Evolutionary conservation across 2,329 filamentous ascomycete genomes (phyloP).

Genomic region (Herpotrichia juniperi): DNA sequence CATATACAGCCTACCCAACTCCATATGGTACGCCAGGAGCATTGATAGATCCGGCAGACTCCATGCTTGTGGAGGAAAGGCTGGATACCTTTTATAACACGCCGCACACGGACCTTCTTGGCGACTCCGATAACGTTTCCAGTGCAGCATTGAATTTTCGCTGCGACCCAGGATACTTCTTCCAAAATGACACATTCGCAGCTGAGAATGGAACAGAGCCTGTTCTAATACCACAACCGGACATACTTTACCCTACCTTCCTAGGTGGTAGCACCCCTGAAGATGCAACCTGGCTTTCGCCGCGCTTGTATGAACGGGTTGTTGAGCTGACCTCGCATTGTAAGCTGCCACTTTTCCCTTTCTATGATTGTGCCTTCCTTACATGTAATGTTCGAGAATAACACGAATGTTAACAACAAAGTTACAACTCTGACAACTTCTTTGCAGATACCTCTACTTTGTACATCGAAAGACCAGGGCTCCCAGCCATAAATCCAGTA

Average conservation of each 20-base stretch:
- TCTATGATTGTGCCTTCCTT: background rate
- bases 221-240: conserved; percentile 1
- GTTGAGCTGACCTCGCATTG: conserved; percentile 14
- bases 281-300: conserved; percentile 14
- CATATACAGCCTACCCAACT: no score
- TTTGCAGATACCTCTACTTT: conserved; percentile 8
- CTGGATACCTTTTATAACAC: no score
- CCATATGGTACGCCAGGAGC: no score
- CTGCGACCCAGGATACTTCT: background rate
- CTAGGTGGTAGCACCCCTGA: background rate
- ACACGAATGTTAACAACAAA: background rate
- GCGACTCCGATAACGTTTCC: background rate
- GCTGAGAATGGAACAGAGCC: background rate
- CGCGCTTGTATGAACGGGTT: conserved; percentile 13
- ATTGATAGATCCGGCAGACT: no score
- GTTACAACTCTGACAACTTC: background rate
- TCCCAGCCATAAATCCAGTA: conserved; percentile 8
- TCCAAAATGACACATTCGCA: background rate
- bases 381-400: background rate
- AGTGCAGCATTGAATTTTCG: background rate
- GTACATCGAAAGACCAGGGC: conserved; percentile 8
- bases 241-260: conserved; percentile 1
- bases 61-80: no score
- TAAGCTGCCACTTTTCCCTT: conserved; percentile 2
- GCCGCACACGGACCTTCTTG: no score